Evolutionary conservation across 495 filamentous ascomycete genomes (phyloP).

Genomic region (Tuber melanosporum): DNA sequence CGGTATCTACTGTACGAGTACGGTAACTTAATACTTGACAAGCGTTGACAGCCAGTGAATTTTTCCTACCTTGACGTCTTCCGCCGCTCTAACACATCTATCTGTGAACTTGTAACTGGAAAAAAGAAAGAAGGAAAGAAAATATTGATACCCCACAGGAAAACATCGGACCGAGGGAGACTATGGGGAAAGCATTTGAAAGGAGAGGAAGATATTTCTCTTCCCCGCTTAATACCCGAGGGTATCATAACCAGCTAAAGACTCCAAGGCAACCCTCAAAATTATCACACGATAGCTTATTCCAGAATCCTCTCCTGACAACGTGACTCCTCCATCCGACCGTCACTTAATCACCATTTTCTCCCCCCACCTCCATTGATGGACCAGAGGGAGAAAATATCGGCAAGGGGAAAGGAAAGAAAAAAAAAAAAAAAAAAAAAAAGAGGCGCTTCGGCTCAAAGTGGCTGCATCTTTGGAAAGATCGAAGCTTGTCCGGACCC

Average conservation of each 20-base stretch:
- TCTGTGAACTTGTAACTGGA: background rate
- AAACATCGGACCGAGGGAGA: background rate
- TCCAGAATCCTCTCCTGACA: background rate
- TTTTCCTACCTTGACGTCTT: background rate
- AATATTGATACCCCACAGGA: background rate
- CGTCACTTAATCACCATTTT: background rate
- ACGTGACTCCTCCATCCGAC: background rate
- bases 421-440: too few relatives aligned
- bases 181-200: background rate
- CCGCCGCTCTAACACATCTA: background rate
- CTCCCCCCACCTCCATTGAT: background rate
- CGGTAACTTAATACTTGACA: background rate
- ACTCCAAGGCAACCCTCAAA: background rate
- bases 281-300: background rate
- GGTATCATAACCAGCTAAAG: background rate
- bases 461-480: background rate
- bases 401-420: too few relatives aligned
- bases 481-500: background rate
- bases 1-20: background rate
- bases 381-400: background rate
- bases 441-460: background rate
- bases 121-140: background rate
- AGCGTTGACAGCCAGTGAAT: background rate
- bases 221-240: background rate
- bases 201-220: background rate